Percentiles rank a stretch among this genome's conserved stretches.
phyloP scores from a whole-genome alignment of 768 basidiomycete species.

The Cubamyces sp. region DNA sequence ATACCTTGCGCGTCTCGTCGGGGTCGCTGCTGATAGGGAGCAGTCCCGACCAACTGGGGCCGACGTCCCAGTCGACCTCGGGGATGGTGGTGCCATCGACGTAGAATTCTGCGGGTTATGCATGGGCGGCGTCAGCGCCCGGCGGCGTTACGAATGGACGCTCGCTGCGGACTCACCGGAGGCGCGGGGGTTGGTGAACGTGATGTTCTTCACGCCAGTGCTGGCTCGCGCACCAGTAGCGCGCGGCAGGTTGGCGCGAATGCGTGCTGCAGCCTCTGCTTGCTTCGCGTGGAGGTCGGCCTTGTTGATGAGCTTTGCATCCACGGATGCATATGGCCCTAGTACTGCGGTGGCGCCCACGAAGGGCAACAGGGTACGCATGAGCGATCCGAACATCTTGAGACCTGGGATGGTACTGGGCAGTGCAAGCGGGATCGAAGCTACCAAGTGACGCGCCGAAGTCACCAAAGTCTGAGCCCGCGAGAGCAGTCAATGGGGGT shows the following conservation, averaged over 20 bases:
- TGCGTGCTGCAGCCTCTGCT: constrained; percentile 51
- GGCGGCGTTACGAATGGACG: neutral
- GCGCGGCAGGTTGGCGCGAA: constrained; percentile 17
- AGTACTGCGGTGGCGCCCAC: constrained; percentile 2
- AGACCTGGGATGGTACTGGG: neutral
- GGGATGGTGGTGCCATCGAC: constrained; percentile 71
- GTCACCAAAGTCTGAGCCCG: neutral
- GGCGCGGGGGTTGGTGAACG: constrained; percentile 68
- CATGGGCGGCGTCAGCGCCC: neutral
- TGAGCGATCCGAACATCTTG: constrained; percentile 14
- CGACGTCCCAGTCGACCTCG: constrained; percentile 71
- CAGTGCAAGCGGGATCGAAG: neutral
- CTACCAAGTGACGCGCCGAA: neutral
- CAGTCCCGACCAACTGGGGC: constrained; percentile 76
- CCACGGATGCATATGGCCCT: neutral
- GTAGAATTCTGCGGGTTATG: constrained; percentile 55
- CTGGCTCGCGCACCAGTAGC: constrained; percentile 13
- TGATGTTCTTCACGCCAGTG: constrained; percentile 59
- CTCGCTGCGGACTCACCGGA: constrained; percentile 43
- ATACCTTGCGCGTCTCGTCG: constrained; percentile 71
- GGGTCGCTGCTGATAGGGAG: constrained; percentile 64
- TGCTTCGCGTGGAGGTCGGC: constrained; percentile 50
- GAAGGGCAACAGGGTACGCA: constrained; percentile 9
- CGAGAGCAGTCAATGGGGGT: too few species aligned
- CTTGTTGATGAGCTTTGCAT: constrained; percentile 35